Evolutionary conservation across 2,329 filamentous ascomycete genomes (phyloP), one percentile per base, ranked within the genome.

Genomic region (Neofusicoccum sp.): DNA sequence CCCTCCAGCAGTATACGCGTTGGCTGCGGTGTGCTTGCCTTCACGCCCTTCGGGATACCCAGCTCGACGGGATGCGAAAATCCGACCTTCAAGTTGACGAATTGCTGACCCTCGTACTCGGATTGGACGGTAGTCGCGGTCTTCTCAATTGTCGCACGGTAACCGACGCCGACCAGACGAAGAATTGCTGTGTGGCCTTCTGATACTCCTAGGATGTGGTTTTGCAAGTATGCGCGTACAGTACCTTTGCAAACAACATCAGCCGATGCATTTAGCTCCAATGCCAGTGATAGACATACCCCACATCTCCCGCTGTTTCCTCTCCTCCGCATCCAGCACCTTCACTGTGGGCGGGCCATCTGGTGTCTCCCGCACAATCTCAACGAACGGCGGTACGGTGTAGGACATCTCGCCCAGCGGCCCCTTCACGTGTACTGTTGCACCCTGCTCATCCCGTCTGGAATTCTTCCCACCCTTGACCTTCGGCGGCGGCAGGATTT

Each of bases 31-130:
- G 90, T 91, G 77, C 89, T 94, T 16, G 93, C 95, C 73, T 86
- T 93, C 48, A 99, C 88, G 31, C 93, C 93, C 69, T 83, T 72
- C 0, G 95, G 95, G 52, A 98, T 87, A 3, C 87, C 88, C 73
- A 97, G 83, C 79, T 99, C 94, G 67, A 99, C 91, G 0, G 94
- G 91, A 83, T 99, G 95, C 66, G 94, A 96, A 80, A 93, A 99
- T 64, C 95, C 95, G 62, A 99, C 91, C 84, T 98, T 98, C 68
- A 99, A 82, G 66, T 90, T 92, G 45, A 99, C 89, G 71, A 96
- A 96, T 74, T 92, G 85, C 79, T 97, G 93, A 45, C 90, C 93
- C 0, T 87, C 87, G 74, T 89, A 97, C 73, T 88, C 83, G 64
- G 90, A 77, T 52, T 78, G 66, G 49, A 84, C 87, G 64, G 89